These are phyloP conservation scores for Cordyceps tenuipes DNA, from an alignment of 2,329 filamentous ascomycete genomes.

Conservation along the genomic window DNA sequence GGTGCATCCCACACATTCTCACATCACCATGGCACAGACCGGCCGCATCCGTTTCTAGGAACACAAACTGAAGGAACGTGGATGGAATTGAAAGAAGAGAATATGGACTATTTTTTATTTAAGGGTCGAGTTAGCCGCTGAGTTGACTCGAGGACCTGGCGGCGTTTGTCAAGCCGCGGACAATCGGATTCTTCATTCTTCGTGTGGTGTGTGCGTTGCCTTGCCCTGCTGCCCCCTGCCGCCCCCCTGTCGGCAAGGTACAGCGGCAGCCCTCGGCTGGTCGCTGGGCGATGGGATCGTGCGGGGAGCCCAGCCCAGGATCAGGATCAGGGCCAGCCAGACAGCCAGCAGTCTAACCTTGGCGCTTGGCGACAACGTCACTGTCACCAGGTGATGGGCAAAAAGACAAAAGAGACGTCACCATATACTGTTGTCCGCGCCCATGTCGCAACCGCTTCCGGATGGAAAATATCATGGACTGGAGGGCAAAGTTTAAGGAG, in stretches of 20 bases:
- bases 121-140: not conserved
- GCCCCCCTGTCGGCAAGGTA: not conserved
- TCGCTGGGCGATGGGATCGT: slow-evolving; percentile 9
- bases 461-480: not conserved
- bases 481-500: no score
- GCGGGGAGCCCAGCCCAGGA: not conserved
- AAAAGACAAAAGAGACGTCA: not conserved
- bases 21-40: no score
- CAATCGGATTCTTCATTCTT: no score
- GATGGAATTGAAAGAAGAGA: not conserved
- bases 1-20: no score
- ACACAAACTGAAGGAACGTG: no score
- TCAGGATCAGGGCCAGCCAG: not conserved
- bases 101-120: not conserved
- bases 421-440: not conserved
- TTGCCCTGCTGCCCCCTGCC: not conserved
- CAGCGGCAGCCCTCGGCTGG: not conserved
- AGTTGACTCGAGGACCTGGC: not conserved
- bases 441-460: not conserved
- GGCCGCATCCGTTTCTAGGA: no score
- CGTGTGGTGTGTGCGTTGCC: not conserved
- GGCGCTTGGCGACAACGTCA: not conserved
- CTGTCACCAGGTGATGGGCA: not conserved
- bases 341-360: not conserved
- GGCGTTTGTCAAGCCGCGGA: not conserved